A percentile compares a stretch with the other conserved stretches of the same genome.
Conservation (phyloP, 2,329 filamentous ascomycete species). For the Fusarium annulatum region DNA sequence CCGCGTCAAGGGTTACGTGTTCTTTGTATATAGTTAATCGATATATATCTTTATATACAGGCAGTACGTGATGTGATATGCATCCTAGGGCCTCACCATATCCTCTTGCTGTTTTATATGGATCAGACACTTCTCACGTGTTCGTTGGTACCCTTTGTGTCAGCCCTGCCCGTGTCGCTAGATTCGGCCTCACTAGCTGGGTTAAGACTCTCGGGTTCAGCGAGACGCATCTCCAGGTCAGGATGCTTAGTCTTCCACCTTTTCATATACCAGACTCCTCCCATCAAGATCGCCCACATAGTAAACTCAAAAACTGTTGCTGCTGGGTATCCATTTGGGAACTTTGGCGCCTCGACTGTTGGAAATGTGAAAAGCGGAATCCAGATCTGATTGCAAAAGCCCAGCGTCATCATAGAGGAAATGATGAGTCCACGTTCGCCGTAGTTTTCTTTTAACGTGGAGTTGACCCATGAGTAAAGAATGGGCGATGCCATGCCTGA, state of each 20-base stretch:
- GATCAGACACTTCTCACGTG: not conserved
- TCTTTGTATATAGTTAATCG: no score
- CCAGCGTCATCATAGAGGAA: constrained; percentile 7
- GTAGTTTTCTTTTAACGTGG: not conserved
- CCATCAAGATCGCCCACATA: constrained; percentile 4
- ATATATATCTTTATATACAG: no score
- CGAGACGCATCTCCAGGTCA: not conserved
- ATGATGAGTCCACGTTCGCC: constrained; percentile 1
- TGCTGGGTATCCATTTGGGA: not conserved
- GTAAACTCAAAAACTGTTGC: not conserved
- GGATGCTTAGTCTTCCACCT: not conserved
- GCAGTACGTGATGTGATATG: no score
- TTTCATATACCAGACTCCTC: constrained; percentile 10
- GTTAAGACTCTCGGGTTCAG: accelerated
- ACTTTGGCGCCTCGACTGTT: not conserved
- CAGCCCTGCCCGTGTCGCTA: accelerated
- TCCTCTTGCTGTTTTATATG: no score
- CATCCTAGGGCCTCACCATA: no score
- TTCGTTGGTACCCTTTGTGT: not conserved
- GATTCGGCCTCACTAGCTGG: accelerated
- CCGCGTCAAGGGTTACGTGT: no score
- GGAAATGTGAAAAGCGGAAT: not conserved
- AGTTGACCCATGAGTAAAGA: constrained; percentile 10
- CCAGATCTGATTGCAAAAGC: constrained; percentile 13
- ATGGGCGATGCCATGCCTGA: not conserved